These are phyloP conservation scores for Phytophthora quininea DNA, from an alignment of 352 stramenopile species.

Conservation along the genomic window DNA sequence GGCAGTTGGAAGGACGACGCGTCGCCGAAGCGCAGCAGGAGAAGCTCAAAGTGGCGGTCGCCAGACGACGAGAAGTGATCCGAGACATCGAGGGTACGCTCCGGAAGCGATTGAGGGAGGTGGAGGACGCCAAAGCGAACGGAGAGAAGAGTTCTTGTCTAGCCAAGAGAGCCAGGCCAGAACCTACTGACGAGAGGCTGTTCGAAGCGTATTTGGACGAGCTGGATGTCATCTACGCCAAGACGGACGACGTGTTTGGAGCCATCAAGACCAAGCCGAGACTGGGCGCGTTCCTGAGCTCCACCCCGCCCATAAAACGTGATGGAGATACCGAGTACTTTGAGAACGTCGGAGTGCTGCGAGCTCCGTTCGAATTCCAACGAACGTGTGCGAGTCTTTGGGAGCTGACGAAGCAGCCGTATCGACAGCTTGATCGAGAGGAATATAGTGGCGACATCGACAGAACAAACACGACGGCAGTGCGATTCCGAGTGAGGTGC, in stretches of 20 bases:
- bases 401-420: slow-evolving; percentile 21
- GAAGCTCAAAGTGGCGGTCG: slow-evolving; percentile 18
- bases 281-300: slow-evolving; percentile 17
- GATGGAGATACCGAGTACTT: slow-evolving; percentile 34
- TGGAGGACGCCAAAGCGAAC: neutral
- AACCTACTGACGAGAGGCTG: slow-evolving; percentile 17
- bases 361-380: slow-evolving; percentile 17
- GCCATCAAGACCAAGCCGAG: slow-evolving; percentile 8
- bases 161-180: neutral
- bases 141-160: neutral
- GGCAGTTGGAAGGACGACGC: slow-evolving; percentile 15
- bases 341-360: slow-evolving; percentile 22
- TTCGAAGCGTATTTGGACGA: slow-evolving; percentile 37
- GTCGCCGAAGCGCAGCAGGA: slow-evolving; percentile 20
- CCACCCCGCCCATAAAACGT: slow-evolving; percentile 14
- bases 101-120: slow-evolving; percentile 14
- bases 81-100: slow-evolving; percentile 19
- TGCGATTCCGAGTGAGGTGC: slow-evolving; percentile 25
- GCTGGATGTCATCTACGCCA: slow-evolving; percentile 32
- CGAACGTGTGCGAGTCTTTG: slow-evolving; percentile 18
- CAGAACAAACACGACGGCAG: slow-evolving; percentile 15
- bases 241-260: slow-evolving; percentile 25
- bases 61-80: slow-evolving; percentile 13
- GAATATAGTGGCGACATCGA: slow-evolving; percentile 18
- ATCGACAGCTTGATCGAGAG: slow-evolving; percentile 27